phyloP scores from a whole-genome alignment of 257 asterid genomes.

The Craterostigma plantagineum region DNA sequence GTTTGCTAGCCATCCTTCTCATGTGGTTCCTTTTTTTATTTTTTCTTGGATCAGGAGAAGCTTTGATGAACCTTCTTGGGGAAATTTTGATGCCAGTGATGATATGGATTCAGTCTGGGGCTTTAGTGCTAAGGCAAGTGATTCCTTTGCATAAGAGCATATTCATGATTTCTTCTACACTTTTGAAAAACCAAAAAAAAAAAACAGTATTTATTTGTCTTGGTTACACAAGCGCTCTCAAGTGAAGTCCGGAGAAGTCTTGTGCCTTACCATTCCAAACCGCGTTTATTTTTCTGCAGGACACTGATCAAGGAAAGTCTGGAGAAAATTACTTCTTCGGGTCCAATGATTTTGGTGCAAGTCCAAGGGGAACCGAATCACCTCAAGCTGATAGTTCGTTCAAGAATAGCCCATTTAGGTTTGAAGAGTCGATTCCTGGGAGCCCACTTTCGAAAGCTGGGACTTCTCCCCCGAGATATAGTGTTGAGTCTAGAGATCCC shows the following conservation, averaged over 20 bases:
- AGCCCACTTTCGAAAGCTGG: slow-evolving; percentile 58
- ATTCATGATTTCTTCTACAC: background rate
- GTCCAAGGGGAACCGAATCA: slow-evolving; percentile 44
- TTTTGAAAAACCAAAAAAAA: background rate
- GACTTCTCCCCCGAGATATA: slow-evolving; percentile 36
- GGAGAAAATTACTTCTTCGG: slow-evolving; percentile 64
- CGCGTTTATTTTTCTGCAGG: slow-evolving; percentile 24
- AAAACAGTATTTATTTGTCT: background rate
- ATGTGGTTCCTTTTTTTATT: slow-evolving; percentile 3
- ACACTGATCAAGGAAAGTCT: slow-evolving; percentile 36
- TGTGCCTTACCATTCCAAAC: no score
- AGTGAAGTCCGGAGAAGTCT: background rate
- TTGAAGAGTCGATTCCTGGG: slow-evolving; percentile 69
- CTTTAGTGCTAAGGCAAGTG: slow-evolving; percentile 65
- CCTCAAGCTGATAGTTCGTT: slow-evolving; percentile 36
- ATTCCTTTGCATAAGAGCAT: slow-evolving; percentile 6
- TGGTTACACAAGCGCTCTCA: background rate
- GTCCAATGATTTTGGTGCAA: slow-evolving; percentile 53
- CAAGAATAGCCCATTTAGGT: slow-evolving; percentile 38
- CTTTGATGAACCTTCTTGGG: slow-evolving; percentile 84
- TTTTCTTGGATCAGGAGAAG: slow-evolving; percentile 28
- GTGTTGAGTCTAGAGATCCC: slow-evolving; percentile 42
- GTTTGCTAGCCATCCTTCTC: background rate
- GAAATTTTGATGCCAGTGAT: slow-evolving; percentile 70
- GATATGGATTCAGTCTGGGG: slow-evolving; percentile 98